phyloP scores from a whole-genome alignment of 2,329 filamentous ascomycete species.

The Colletotrichum sp. region DNA sequence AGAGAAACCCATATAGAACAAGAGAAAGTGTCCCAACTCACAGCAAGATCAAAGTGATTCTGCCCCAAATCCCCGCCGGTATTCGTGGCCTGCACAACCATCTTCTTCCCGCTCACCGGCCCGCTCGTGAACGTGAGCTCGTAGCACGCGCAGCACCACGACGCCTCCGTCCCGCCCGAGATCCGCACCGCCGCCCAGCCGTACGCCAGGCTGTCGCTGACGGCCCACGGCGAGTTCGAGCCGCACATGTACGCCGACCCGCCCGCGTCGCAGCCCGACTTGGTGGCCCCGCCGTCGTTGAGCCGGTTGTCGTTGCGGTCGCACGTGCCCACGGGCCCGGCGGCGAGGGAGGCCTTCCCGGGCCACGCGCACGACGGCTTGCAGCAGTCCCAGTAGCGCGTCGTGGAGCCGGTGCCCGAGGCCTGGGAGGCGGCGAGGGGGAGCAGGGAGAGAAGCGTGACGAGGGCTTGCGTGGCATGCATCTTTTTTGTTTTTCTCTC shows the following conservation, averaged over 20 bases:
- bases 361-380: conserved; percentile 63
- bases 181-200: conserved; percentile 59
- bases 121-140: conserved; percentile 64
- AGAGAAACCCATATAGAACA: neutral
- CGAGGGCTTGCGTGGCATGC: neutral
- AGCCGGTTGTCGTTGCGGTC: conserved; percentile 53
- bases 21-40: conserved; percentile 25
- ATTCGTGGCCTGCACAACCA: conserved; percentile 66
- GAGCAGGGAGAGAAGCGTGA: conserved; percentile 25
- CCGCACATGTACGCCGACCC: conserved; percentile 60
- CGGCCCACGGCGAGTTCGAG: conserved; percentile 54
- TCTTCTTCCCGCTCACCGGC: conserved; percentile 58
- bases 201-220: conserved; percentile 55
- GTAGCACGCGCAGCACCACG: conserved; percentile 62
- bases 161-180: conserved; percentile 43
- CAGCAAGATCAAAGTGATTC: conserved; percentile 61
- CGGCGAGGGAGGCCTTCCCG: conserved; percentile 45
- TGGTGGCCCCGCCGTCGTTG: conserved; percentile 37
- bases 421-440: conserved; percentile 24
- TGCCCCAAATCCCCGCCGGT: conserved; percentile 58
- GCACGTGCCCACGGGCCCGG: conserved; percentile 50
- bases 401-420: conserved; percentile 33
- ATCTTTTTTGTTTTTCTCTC: neutral
- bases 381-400: conserved; percentile 59
- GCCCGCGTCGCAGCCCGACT: conserved; percentile 43